Evolutionary conservation across 2,329 filamentous ascomycete species (phyloP).

Genomic region (Fusarium tanahbumbuense): DNA sequence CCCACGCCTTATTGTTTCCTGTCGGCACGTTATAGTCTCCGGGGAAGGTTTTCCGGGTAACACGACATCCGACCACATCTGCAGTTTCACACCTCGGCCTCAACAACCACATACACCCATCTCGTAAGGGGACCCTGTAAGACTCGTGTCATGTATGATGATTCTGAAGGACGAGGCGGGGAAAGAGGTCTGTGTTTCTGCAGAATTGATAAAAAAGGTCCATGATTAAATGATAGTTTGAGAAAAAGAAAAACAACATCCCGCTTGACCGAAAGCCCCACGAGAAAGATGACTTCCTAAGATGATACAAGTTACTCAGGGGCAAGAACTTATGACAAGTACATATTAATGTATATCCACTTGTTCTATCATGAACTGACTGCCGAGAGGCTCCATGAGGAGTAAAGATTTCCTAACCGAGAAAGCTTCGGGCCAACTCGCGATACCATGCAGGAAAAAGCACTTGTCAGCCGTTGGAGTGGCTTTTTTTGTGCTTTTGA

Average conservation of each 20-base stretch:
- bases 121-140: constrained; percentile 5
- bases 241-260: background rate
- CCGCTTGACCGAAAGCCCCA: background rate
- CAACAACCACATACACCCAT: background rate
- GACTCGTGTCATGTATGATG: background rate
- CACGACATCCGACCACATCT: constrained; percentile 3
- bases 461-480: background rate
- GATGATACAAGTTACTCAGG: background rate
- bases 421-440: background rate
- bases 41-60: background rate
- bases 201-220: background rate
- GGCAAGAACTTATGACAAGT: background rate
- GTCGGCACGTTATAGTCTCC: background rate
- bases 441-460: background rate
- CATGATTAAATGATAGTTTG: background rate
- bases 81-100: constrained; percentile 4
- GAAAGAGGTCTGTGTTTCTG: constrained; percentile 13
- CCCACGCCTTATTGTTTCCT: background rate
- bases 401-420: background rate
- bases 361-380: background rate
- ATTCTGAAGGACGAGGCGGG: background rate
- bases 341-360: background rate
- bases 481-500: background rate
- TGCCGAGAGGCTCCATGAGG: too few relatives aligned
- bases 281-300: background rate